Conservation (phyloP, 306 rosid genomes). For the Carpinus viminea region DNA sequence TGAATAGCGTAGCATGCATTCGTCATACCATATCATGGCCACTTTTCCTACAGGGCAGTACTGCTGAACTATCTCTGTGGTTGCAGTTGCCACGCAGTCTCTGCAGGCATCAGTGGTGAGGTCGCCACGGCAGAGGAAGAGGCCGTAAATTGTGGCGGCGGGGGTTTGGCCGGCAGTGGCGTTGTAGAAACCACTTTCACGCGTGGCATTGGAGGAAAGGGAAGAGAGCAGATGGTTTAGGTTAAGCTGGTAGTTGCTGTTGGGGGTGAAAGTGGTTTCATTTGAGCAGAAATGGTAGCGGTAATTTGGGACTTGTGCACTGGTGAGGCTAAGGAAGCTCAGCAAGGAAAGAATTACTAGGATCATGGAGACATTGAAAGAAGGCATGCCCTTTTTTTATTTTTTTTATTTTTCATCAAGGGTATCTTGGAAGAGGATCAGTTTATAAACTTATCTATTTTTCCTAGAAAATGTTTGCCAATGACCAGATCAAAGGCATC, state of each 20-base stretch:
- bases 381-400: not conserved
- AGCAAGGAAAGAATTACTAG: not conserved
- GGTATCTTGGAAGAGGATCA: too few relatives aligned
- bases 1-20: constrained; percentile 42
- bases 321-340: not conserved
- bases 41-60: constrained; percentile 25
- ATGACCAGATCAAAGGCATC: too few relatives aligned
- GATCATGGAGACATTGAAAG: not conserved
- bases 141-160: not conserved
- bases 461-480: too few relatives aligned
- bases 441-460: too few relatives aligned
- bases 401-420: not conserved
- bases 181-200: constrained; percentile 1
- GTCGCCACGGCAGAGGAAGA: constrained; percentile 10
- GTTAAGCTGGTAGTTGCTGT: not conserved
- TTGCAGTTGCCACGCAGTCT: constrained; percentile 32
- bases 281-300: not conserved
- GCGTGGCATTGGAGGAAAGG: not conserved
- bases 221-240: not conserved
- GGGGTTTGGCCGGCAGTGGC: constrained; percentile 2
- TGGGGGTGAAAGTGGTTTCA: not conserved
- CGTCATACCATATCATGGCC: constrained; percentile 29
- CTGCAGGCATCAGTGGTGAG: constrained; percentile 5
- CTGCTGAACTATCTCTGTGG: not conserved
- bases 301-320: not conserved